A percentile compares a stretch with the other conserved stretches of the same genome.
These are phyloP conservation scores for Hanseniaspora guilliermondii DNA, from an alignment of 805 yeast genomes.

Conservation along the genomic window DNA sequence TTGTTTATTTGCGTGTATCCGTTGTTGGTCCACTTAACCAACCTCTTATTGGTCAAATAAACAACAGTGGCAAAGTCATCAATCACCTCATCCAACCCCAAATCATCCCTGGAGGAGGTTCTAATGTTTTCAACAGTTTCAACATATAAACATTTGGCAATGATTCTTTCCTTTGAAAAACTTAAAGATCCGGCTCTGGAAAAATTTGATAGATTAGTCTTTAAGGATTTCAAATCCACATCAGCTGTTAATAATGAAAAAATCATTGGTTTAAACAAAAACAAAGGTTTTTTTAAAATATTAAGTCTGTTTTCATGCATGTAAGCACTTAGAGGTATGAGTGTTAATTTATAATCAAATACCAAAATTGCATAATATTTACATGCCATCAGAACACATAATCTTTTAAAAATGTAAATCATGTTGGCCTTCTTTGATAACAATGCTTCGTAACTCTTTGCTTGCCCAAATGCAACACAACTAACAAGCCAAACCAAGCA, in stretches of 20 bases:
- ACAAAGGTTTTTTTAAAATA: neutral
- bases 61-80: constrained; percentile 6
- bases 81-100: neutral
- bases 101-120: neutral
- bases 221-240: neutral
- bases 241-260: neutral
- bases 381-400: constrained; percentile 9
- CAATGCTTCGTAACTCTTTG: neutral
- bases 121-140: neutral
- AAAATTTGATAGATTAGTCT: neutral
- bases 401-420: constrained; percentile 1
- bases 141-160: constrained; percentile 1
- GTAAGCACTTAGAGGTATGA: neutral
- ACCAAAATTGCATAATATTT: constrained; percentile 1
- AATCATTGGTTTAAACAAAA: neutral
- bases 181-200: neutral
- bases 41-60: constrained; percentile 6
- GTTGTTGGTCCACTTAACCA: constrained; percentile 9
- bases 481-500: neutral
- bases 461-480: constrained; percentile 4
- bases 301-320: constrained; percentile 1
- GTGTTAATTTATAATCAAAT: constrained; percentile 3
- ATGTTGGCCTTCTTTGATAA: neutral
- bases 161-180: neutral
- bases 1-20: neutral